phyloP scores from a whole-genome alignment of 306 rosid genomes.

The Quercus cerris region DNA sequence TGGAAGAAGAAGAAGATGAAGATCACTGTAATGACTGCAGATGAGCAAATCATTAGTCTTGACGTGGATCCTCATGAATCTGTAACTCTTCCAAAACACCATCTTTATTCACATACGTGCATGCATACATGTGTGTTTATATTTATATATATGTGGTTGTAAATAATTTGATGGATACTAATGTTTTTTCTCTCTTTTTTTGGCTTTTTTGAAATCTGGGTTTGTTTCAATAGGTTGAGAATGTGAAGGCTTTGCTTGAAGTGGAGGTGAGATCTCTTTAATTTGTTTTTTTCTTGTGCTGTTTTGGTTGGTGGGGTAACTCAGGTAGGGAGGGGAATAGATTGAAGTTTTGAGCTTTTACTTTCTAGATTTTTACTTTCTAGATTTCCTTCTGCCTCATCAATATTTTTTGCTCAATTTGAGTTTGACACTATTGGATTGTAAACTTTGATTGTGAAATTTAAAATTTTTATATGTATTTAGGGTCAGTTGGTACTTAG shows the following conservation, averaged over 20 bases:
- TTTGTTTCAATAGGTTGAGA: slow-evolving; percentile 60
- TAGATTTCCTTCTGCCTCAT: background rate
- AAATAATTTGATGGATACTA: background rate
- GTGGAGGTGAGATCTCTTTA: slow-evolving; percentile 64
- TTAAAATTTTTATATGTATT: background rate
- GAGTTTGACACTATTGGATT: background rate
- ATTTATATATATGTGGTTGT: too few species aligned
- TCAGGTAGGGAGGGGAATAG: background rate
- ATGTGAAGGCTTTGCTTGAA: slow-evolving; percentile 90
- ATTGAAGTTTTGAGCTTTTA: slow-evolving; percentile 12
- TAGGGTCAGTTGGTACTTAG: background rate
- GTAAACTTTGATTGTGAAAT: background rate
- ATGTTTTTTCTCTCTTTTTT: background rate
- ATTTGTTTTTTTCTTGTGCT: background rate
- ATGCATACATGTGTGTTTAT: background rate
- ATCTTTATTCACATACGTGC: background rate
- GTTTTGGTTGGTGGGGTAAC: slow-evolving; percentile 6
- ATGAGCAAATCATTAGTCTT: slow-evolving; percentile 66
- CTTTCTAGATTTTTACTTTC: background rate
- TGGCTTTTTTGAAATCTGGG: background rate
- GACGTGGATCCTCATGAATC: slow-evolving; percentile 95
- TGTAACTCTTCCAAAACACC: slow-evolving; percentile 41
- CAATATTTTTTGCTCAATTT: background rate
- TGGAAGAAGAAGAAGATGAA: slow-evolving; percentile 49
- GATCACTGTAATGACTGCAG: slow-evolving; percentile 92